A percentile compares a stretch with the other conserved stretches of the same genome.
These are phyloP conservation scores for Xylaria scruposa DNA, from an alignment of 495 filamentous ascomycete genomes.

Conservation along the genomic window DNA sequence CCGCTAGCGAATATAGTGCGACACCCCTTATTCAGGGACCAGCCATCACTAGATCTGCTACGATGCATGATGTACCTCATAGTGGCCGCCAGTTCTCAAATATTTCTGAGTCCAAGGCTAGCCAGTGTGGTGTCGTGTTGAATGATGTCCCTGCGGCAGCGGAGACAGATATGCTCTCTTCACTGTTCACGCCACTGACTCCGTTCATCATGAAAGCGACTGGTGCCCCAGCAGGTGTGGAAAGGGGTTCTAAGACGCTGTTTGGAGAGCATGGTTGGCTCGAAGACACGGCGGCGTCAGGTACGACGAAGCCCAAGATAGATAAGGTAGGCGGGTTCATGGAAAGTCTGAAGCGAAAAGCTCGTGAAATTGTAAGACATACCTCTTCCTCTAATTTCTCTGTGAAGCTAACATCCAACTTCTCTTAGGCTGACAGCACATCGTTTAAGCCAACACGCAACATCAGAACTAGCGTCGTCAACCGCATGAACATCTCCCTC, in stretches of 20 bases:
- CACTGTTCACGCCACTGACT: conserved; percentile 36
- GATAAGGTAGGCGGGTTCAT: conserved; percentile 43
- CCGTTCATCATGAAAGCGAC: conserved; percentile 30
- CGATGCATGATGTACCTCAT: conserved; percentile 7
- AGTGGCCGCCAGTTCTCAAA: conserved; percentile 2
- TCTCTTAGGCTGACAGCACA: conserved; percentile 37
- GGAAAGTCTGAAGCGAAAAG: conserved; percentile 47
- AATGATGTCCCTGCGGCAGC: background rate
- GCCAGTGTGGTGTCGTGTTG: background rate
- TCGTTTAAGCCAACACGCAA: conserved; percentile 34
- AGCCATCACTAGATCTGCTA: conserved; percentile 7
- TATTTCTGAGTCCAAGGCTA: conserved; percentile 1
- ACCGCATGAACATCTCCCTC: conserved; percentile 45
- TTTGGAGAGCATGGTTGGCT: conserved; percentile 57
- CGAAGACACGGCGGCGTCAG: conserved; percentile 45
- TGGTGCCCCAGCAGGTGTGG: conserved; percentile 15
- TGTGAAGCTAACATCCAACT: conserved; percentile 24
- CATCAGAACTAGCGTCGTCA: conserved; percentile 25
- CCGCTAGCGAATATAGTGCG: background rate
- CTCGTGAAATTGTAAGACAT: conserved; percentile 50
- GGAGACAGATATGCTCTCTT: conserved; percentile 8
- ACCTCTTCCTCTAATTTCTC: background rate
- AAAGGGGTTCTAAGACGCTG: conserved; percentile 43
- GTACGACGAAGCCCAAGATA: conserved; percentile 28
- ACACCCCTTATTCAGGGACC: background rate